Evolutionary conservation across 768 basidiomycete species (phyloP).

Genomic region (Boletus rex-veris): DNA sequence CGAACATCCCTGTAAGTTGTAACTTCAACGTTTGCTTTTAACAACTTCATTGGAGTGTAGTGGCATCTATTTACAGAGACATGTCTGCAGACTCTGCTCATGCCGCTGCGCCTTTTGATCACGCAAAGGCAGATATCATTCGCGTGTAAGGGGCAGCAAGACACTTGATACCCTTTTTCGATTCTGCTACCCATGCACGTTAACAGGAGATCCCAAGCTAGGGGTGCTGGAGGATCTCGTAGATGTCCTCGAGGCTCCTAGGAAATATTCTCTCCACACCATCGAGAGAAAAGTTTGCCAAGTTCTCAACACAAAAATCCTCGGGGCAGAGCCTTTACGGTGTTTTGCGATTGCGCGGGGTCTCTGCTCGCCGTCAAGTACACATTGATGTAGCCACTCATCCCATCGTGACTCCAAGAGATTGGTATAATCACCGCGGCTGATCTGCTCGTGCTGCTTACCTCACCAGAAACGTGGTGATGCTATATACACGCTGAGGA

Average conservation of each 20-base stretch:
- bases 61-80: background rate
- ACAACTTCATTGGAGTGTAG: background rate
- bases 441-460: conserved; percentile 25
- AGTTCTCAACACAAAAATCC: conserved; percentile 17
- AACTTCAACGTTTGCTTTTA: background rate
- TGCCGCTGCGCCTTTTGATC: no score
- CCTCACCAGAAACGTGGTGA: conserved; percentile 15
- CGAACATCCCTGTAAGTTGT: background rate
- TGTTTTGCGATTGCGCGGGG: conserved; percentile 33
- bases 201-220: conserved; percentile 17
- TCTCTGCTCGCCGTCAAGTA: conserved; percentile 28
- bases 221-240: conserved; percentile 6
- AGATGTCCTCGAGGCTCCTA: conserved; percentile 11
- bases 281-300: conserved; percentile 7
- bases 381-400: conserved; percentile 25
- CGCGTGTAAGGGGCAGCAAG: no score
- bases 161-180: conserved; percentile 12
- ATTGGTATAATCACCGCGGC: conserved; percentile 24
- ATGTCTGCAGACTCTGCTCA: background rate
- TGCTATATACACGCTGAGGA: conserved; percentile 3
- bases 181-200: conserved; percentile 28
- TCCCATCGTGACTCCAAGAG: conserved; percentile 23
- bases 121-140: no score
- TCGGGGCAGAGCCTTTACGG: conserved; percentile 23
- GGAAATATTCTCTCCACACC: conserved; percentile 14